Base-by-base conservation (phyloP, 2,329 filamentous ascomycete species). In the Boeremia exigua region DNA sequence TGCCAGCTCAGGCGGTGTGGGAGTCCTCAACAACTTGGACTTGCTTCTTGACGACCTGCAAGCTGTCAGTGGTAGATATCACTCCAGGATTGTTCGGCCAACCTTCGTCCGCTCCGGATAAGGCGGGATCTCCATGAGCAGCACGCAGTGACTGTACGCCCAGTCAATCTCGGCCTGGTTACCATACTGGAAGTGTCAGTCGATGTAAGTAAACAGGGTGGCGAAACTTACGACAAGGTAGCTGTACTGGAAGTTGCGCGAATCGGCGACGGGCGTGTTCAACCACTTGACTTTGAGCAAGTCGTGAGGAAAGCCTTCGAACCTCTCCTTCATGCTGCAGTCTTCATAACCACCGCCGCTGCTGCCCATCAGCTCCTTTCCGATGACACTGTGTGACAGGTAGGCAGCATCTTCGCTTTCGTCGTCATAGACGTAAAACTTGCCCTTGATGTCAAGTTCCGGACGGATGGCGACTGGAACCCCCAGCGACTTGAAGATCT, bases 401-500 rank as follows among this genome's bases (percentile, higher is more conserved):
- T 23, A 23, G 5, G 3, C 25, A 27, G 3, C 25, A 27, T 29
- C 25, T 3, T 25, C 27, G 15, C 30, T 25, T 9, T 30, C 14
- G 2, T 11, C 14, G 17, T 43, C 39, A 10, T 15, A 29, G 25
- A 4, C 7, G 6, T 25, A n/a, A 2, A 19, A 4, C 6, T 17
- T 11, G 14, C 19, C 10, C 11, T 30, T 2, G 11, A 30, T 17
- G 6, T 54, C 56, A 30, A 64, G 56, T 25, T 78, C 56, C 0
- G 77, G 76, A 1, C 65, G 65, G 11, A 79, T 55, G 0, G 54
- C 42, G 4, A 73, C 59, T 6, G 70, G 46, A 0, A 77, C 54
- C 0, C 72, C 72, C 0, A 80, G 62, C 0, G 69, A 61, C 10
- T 58, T 51, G 43, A 81, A 73, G 6, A 63, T 48, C 23, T 60